Evolutionary conservation across 441 rosid species (phyloP).

Genomic region (Corymbia calophylla): DNA sequence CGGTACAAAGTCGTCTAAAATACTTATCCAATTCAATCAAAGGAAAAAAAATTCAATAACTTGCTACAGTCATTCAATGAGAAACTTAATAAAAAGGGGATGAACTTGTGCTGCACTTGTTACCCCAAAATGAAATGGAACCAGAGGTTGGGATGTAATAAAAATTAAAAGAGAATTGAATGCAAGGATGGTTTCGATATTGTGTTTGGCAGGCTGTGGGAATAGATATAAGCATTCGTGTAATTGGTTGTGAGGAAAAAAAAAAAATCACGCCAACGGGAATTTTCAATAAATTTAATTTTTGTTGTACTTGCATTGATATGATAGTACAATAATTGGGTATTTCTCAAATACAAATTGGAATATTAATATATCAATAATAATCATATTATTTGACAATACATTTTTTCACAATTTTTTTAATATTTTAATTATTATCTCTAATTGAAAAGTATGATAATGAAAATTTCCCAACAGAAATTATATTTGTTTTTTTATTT

Average conservation of each 20-base stretch:
- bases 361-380: neutral
- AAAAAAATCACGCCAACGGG: neutral
- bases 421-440: neutral
- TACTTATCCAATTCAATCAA: neutral
- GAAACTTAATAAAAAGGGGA: accelerated
- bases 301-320: neutral
- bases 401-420: neutral
- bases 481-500: neutral
- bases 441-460: neutral
- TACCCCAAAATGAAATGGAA: accelerated
- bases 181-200: neutral
- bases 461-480: neutral
- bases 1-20: accelerated
- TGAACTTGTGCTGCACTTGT: neutral
- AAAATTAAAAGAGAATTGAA: neutral
- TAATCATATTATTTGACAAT: neutral
- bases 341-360: neutral
- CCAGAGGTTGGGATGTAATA: accelerated
- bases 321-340: neutral
- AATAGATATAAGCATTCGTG: neutral
- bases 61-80: accelerated
- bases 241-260: neutral
- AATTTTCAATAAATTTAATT: neutral
- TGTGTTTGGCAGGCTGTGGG: neutral
- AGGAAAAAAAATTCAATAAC: neutral